phyloP scores from a whole-genome alignment of 306 rosid species.

The Quercus suber region DNA sequence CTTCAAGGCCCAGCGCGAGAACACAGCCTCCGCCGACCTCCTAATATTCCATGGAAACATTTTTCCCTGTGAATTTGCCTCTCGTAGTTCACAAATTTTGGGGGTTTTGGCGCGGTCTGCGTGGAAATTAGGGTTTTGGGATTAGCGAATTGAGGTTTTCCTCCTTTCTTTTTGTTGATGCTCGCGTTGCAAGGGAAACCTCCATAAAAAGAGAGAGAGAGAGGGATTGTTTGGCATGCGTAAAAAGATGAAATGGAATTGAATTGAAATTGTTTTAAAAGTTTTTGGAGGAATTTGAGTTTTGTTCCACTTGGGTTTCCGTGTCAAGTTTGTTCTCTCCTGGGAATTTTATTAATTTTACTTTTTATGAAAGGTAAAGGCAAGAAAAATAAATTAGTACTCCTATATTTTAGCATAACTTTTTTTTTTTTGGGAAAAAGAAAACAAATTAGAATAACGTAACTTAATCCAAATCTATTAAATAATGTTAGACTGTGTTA shows the following conservation, averaged over 20 bases:
- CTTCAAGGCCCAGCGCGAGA: conserved; percentile 86
- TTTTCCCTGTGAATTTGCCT: conserved; percentile 6
- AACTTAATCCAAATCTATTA: too few relatives aligned
- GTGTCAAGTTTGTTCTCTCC: neutral
- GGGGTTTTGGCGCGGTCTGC: neutral
- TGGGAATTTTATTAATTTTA: neutral
- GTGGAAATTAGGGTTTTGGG: neutral
- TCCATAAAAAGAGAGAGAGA: conserved; percentile 29
- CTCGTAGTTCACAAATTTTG: conserved; percentile 24
- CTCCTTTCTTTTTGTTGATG: neutral
- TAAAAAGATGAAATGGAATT: neutral
- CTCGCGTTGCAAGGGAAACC: conserved; percentile 19
- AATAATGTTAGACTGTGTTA: too few relatives aligned
- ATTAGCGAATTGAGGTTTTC: conserved; percentile 10
- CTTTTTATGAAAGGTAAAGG: neutral
- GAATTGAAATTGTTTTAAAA: neutral
- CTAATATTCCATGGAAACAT: conserved; percentile 91
- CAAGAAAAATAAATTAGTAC: too few relatives aligned
- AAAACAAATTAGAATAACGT: too few relatives aligned
- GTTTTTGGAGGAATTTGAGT: neutral
- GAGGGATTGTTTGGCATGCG: neutral
- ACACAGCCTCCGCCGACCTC: conserved; percentile 92
- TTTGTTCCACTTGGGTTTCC: neutral
- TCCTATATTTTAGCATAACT: neutral
- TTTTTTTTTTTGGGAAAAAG: too few relatives aligned